Percentiles rank a stretch among this genome's conserved stretches.
Conservation (phyloP, 352 stramenopile genomes). For the Lagenidium sp. region DNA sequence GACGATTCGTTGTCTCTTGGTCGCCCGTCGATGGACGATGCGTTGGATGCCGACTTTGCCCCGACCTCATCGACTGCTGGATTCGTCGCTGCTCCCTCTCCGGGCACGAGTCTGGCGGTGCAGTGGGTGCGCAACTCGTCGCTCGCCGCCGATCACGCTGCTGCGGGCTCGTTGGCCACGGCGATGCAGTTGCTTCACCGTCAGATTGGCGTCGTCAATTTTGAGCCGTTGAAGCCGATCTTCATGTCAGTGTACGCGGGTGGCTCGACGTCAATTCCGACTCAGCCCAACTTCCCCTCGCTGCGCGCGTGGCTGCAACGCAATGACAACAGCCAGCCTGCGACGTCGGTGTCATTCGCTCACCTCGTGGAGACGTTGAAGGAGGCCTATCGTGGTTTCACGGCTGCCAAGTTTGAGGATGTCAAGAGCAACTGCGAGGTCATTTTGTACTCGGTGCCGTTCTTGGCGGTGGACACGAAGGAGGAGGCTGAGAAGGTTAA, state of each 20-base stretch:
- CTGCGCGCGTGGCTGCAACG: constrained; percentile 79
- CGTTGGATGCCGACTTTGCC: constrained; percentile 46
- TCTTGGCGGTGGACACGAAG: constrained; percentile 91
- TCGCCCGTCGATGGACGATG: constrained; percentile 36
- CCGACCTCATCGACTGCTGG: constrained; percentile 16
- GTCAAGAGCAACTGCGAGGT: constrained; percentile 89
- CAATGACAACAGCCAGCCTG: constrained; percentile 82
- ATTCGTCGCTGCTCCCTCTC: constrained; percentile 89
- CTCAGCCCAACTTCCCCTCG: constrained; percentile 72
- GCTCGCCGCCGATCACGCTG: constrained; percentile 96
- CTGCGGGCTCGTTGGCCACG: constrained; percentile 93
- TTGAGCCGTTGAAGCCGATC: constrained; percentile 90
- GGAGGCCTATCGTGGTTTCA: constrained; percentile 95
- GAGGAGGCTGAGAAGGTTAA: constrained; percentile 92
- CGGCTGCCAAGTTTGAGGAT: constrained; percentile 97
- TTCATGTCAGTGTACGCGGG: constrained; percentile 85
- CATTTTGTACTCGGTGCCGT: constrained; percentile 93
- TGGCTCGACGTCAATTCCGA: constrained; percentile 68
- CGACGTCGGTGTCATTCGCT: constrained; percentile 84
- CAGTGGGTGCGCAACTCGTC: constrained; percentile 96
- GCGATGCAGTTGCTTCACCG: constrained; percentile 98
- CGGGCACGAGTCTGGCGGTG: constrained; percentile 81
- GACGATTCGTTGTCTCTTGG: constrained; percentile 59
- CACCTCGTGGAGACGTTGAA: constrained; percentile 92
- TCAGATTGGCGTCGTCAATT: constrained; percentile 98